Evolutionary conservation across 257 asterid species (phyloP), one percentile per base, ranked within the genome.

Genomic region (Ilex asprella): DNA sequence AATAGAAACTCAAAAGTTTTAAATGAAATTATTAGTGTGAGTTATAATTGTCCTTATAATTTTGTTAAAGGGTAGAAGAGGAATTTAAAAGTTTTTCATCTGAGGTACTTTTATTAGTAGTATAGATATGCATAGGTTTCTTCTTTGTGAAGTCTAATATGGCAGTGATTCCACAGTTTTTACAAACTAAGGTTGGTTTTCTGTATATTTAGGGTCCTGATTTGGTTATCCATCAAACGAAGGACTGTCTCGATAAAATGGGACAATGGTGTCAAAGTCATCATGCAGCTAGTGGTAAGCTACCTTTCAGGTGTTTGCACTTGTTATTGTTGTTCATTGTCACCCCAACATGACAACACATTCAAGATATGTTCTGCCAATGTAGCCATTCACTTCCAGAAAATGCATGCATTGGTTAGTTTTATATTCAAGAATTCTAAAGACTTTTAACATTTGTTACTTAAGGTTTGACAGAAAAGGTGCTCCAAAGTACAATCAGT

Each of bases 241-340:
- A 78, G 73, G 96, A 89, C 75, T 87, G 95, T 59, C 78, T 92
- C 67, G 94, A 87, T 71, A 75, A 75, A 65, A 92, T 92, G 99
- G 97, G 97, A 60, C 85, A 86, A 70, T 92, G 99, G 99, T 92
- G 99, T 78, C 96, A 85, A 76, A 79, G 80, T 64, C 99, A 92
- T 79, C 99, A 89, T 75, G 68, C 68, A 56, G 85, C 79, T 59
- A 92, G 97, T 81, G 97, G 99, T 89, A 76, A 66, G 81, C 65
- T 47, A 66, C 70, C 70, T 67, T 49, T 13, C 5, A 39, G 7
- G 29, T 66, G 32, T 62, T 29, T 32, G 16, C 62, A 30, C 3
- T 41, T 49, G 39, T 16, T 61, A 62, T 65, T 59, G 68, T 30
- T 44, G 53, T 62, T 65, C 52, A 39, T n/a, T 64, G 61, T 31